Percentiles rank a stretch among this genome's conserved stretches.
phyloP scores from a whole-genome alignment of 139 green algal species.

The Dunaliella primolecta region DNA sequence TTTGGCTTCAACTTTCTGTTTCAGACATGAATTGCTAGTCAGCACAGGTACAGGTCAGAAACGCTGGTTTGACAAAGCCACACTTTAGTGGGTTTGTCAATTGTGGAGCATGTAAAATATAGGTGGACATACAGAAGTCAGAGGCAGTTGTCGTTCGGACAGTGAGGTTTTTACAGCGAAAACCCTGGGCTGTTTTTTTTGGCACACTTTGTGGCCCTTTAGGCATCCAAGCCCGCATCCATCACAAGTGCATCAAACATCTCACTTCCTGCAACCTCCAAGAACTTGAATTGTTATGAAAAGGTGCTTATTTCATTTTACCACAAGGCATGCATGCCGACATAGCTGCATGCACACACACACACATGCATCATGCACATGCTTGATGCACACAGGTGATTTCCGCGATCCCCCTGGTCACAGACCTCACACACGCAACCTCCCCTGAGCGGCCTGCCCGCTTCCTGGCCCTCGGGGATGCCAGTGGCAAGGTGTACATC shows the following conservation, averaged over 20 bases:
- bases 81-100: no score
- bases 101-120: no score
- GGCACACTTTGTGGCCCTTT: not conserved
- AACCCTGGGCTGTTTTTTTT: not conserved
- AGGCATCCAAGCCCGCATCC: not conserved
- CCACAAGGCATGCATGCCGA: no score
- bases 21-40: no score
- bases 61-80: no score
- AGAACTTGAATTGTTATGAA: not conserved
- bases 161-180: no score
- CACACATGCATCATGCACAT: not conserved
- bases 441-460: not conserved
- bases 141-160: no score
- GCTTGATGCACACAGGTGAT: not conserved
- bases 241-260: not conserved
- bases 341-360: not conserved
- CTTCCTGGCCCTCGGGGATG: slow-evolving; percentile 21
- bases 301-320: not conserved
- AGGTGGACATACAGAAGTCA: no score
- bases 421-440: not conserved
- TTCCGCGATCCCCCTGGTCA: not conserved
- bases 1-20: no score
- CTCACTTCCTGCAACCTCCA: not conserved
- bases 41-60: no score
- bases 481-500: slow-evolving; percentile 22